A percentile compares a stretch with the other conserved stretches of the same genome.
These are phyloP conservation scores for Stentor coeruleus DNA, from an alignment of 73 alveolate genomes.

Conservation along the genomic window DNA sequence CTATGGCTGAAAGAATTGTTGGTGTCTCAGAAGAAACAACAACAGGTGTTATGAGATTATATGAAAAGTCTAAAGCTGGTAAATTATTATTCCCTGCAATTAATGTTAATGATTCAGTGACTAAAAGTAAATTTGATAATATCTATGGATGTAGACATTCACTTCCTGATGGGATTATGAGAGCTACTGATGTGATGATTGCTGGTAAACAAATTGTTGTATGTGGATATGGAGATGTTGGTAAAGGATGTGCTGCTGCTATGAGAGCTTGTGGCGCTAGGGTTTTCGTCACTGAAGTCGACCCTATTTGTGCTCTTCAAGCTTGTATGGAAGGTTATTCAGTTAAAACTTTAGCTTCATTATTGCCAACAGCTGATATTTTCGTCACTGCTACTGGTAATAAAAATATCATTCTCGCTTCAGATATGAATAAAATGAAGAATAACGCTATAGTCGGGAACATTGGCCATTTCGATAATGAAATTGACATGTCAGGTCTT, in stretches of 20 bases:
- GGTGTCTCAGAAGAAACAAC: conserved; percentile 98
- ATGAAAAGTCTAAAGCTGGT: conserved; percentile 72
- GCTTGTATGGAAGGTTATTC: conserved; percentile 96
- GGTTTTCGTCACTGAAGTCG: conserved; percentile 91
- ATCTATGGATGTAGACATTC: conserved; percentile 97
- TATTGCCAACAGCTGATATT: conserved; percentile 78
- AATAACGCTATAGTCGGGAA: conserved; percentile 96
- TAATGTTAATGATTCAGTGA: conserved; percentile 94
- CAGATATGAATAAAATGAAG: conserved; percentile 90
- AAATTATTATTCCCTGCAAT: conserved; percentile 90
- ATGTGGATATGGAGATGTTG: conserved; percentile 97
- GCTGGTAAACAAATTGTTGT: conserved; percentile 93
- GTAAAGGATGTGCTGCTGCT: conserved; percentile 97
- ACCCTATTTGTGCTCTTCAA: conserved; percentile 96
- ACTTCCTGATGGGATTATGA: conserved; percentile 95
- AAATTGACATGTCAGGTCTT: conserved; percentile 89
- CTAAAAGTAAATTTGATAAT: conserved; percentile 91
- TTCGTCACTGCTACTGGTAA: conserved; percentile 94
- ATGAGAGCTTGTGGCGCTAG: conserved; percentile 92
- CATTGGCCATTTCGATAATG: conserved; percentile 97
- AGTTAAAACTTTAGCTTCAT: conserved; percentile 75
- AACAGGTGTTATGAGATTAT: conserved; percentile 94
- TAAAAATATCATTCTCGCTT: conserved; percentile 85
- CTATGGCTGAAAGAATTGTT: conserved; percentile 69
- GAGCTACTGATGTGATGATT: conserved; percentile 98